These are phyloP conservation scores for Neoscytalidium dimidiatum DNA, from an alignment of 2,329 filamentous ascomycete species.

Conservation along the genomic window DNA sequence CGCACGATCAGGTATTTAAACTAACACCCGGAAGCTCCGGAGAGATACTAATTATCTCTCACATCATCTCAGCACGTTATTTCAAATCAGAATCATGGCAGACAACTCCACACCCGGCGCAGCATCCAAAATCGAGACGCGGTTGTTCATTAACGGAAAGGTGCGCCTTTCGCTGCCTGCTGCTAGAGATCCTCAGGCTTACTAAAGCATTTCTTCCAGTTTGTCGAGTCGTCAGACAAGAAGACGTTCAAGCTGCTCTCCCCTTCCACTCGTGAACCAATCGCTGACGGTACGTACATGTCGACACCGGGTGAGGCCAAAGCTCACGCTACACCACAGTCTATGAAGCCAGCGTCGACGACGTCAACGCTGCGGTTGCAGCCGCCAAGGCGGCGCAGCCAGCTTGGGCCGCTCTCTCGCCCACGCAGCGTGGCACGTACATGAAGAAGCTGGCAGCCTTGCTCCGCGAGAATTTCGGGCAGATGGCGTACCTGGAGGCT, in stretches of 20 bases:
- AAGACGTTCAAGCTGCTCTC: conserved; percentile 31
- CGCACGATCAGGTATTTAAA: too few species aligned
- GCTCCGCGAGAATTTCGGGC: conserved; percentile 23
- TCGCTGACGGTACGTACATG: conserved; percentile 28
- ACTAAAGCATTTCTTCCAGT: conserved; percentile 29
- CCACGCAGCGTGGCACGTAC: conserved; percentile 41
- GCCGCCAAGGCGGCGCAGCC: conserved; percentile 31
- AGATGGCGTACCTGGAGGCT: conserved; percentile 21
- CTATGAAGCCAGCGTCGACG: conserved; percentile 24
- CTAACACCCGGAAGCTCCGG: too few species aligned
- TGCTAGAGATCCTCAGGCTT: too few species aligned
- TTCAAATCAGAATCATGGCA: too few species aligned
- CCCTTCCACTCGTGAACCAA: conserved; percentile 29
- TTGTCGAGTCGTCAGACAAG: conserved; percentile 30
- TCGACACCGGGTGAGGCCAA: neutral
- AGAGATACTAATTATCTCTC: too few species aligned
- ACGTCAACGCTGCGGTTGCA: conserved; percentile 29
- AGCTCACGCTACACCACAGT: neutral
- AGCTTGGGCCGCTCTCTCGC: conserved; percentile 36
- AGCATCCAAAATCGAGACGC: too few species aligned
- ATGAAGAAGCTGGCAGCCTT: conserved; percentile 44
- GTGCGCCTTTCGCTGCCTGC: too few species aligned
- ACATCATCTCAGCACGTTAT: too few species aligned
- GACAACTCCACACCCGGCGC: too few species aligned
- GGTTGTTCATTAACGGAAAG: too few species aligned